Evolutionary conservation across 129 eudicot species (phyloP).

Genomic region (carrot (Daucus carota)): DNA sequence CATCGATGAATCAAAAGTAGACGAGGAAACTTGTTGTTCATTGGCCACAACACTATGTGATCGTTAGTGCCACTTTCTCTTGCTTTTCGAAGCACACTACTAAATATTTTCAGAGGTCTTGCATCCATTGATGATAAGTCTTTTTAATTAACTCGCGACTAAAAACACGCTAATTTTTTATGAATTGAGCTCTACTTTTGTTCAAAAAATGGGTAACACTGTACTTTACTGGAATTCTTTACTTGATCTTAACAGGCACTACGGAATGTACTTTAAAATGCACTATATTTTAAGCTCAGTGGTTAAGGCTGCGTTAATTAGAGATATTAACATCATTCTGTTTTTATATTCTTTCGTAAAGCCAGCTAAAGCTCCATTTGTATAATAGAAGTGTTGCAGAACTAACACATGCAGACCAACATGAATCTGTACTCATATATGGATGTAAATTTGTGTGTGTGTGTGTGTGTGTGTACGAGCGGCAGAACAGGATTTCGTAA

Average conservation of each 20-base stretch:
- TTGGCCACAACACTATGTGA: background rate
- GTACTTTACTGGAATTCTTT: background rate
- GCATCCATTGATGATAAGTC: background rate
- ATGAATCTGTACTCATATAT: background rate
- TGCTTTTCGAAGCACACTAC: background rate
- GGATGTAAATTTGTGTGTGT: background rate
- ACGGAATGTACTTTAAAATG: background rate
- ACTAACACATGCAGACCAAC: background rate
- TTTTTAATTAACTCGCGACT: background rate
- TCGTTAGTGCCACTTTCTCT: background rate
- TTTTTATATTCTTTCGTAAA: background rate
- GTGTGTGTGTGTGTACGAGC: no score
- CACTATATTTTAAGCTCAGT: background rate
- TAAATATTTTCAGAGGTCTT: background rate
- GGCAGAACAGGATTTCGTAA: no score
- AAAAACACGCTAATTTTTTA: background rate
- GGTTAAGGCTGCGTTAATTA: slow-evolving; percentile 6
- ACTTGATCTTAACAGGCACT: slow-evolving; percentile 5
- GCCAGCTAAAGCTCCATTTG: background rate
- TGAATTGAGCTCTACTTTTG: background rate
- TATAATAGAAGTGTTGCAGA: background rate
- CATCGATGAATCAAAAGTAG: background rate
- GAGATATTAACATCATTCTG: background rate
- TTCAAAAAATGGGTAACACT: background rate
- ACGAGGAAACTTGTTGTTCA: slow-evolving; percentile 4